Evolutionary conservation across 1,139 yeast species (phyloP), one percentile per base, ranked within the genome.

Genomic region (Martiniozyma asiatica): DNA sequence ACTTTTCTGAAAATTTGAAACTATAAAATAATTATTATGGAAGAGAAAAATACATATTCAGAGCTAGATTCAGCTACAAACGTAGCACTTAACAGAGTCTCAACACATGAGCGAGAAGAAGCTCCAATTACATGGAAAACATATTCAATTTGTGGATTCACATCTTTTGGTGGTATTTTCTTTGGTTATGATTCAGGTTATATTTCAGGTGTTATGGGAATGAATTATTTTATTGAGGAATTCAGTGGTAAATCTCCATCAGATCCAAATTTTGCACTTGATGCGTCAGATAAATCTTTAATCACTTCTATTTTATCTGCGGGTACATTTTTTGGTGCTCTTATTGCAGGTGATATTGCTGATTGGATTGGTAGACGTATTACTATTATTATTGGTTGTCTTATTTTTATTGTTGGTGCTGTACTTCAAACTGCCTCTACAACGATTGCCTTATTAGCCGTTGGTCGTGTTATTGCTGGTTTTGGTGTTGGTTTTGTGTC

Each of bases 401-500:
- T 65, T 35, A 62, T 74, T 27, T 74, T 73, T 59, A 59, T 66
- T 43, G 44, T 73, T 32, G 84, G 85, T 44, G 64, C 74, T 37
- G 55, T 66, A 39, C 58, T 76, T 39, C 84, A 76, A 55, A 64
- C 69, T 29, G 75, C 72, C 30, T 56, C 80, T 8, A 56, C 70
- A 21, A 47, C 44, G 17, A 44, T 56, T 37, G 63, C 59, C 12
- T 50, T 73, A 48, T 53, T 59, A 50, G 68, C 57, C 49, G 68
- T 69, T 36, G 82, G 82, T 37, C 61, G 80, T 55, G 61, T 68
- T 32, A 61, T 75, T 45, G 65, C 78, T 21, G 79, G 79, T 43
- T 51, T 74, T 34, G 81, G 79, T 49, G 79, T 78, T 35, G 87
- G 87, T 45, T 63, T 65, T 25, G 67, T 76, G 22, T 65, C 84